Base-by-base conservation (phyloP, 2,329 filamentous ascomycete genomes). In the Pseudocercospora ulei region DNA sequence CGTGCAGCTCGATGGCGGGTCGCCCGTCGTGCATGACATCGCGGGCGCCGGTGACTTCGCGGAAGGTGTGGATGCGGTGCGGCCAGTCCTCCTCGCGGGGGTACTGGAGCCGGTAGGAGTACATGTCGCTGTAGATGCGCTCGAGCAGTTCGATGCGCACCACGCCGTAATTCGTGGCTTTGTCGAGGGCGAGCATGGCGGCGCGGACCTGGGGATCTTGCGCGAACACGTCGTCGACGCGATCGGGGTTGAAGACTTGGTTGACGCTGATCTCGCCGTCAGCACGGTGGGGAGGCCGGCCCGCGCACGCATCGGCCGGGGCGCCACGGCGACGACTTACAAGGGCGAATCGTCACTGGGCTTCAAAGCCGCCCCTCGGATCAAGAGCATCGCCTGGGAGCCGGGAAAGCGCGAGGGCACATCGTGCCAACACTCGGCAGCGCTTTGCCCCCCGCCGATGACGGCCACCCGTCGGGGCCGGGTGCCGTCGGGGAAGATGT, bases 321-420 rank as follows among this genome's bases (percentile, higher is more conserved):
- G 8, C 8, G n/a, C 5, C 12, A 12, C 13, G 16, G 6, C 7
- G 14, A 3, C 14, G 24, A 49, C 47, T 41, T 27, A 51, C 49
- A 96, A 96, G 11, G 88, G 90, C 38, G 85, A 94, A 61, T 96
- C 90, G 58, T 98, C 88, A 57, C 85, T 93, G 1, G 88, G 88
- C 52, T 82, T 78, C 44, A 98, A 65, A 40, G 88, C 86, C 47
- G 85, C 76, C 26, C 80, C 79, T 51, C 84, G 78, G 69, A 94
- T 88, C 43, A 95, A 67, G 41, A 98, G 65, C 22, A 70, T 74
- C 0, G 86, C 87, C 52, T 75, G 72, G 17, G 82, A 77, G 58
- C 88, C 86, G 24, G 86, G 86, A 59, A 92, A 95, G 30, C 83
- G 68, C 24, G 68, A 71, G 55, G 88, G 81, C 34, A 96, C 66